Conservation (phyloP, 352 stramenopile species). For the Phytopythium mirpurense region DNA sequence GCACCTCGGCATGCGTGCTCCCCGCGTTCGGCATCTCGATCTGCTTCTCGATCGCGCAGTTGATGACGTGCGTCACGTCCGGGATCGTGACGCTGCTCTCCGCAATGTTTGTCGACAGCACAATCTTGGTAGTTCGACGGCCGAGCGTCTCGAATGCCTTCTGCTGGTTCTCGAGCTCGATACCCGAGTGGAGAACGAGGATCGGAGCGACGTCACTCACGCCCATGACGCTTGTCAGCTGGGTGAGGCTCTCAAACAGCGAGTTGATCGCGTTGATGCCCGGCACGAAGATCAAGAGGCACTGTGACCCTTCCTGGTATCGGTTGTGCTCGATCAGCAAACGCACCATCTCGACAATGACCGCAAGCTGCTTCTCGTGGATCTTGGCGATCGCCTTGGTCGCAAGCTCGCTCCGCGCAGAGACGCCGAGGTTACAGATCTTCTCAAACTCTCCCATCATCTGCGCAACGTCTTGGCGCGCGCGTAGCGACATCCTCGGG, state of each 20-base stretch:
- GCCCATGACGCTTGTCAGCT: constrained; percentile 12
- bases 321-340: constrained; percentile 44
- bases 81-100: constrained; percentile 97
- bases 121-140: constrained; percentile 83
- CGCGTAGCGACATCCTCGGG: constrained; percentile 25
- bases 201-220: constrained; percentile 31
- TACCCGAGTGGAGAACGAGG: constrained; percentile 61
- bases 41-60: constrained; percentile 81
- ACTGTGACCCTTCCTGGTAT: constrained; percentile 33
- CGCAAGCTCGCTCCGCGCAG: constrained; percentile 44
- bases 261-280: constrained; percentile 92
- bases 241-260: constrained; percentile 71
- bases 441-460: constrained; percentile 36
- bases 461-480: constrained; percentile 37
- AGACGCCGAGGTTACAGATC: constrained; percentile 19
- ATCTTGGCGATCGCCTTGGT: constrained; percentile 48
- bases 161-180: constrained; percentile 76
- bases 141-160: constrained; percentile 50
- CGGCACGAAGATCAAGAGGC: constrained; percentile 95
- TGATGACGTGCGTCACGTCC: constrained; percentile 89
- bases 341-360: constrained; percentile 56
- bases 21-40: constrained; percentile 75
- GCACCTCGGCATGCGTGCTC: constrained; percentile 61
- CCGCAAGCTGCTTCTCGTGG: constrained; percentile 52
- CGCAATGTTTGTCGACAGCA: constrained; percentile 95